Base-by-base conservation (phyloP, 345 rosid species). In the Eucalyptus microcorys region DNA sequence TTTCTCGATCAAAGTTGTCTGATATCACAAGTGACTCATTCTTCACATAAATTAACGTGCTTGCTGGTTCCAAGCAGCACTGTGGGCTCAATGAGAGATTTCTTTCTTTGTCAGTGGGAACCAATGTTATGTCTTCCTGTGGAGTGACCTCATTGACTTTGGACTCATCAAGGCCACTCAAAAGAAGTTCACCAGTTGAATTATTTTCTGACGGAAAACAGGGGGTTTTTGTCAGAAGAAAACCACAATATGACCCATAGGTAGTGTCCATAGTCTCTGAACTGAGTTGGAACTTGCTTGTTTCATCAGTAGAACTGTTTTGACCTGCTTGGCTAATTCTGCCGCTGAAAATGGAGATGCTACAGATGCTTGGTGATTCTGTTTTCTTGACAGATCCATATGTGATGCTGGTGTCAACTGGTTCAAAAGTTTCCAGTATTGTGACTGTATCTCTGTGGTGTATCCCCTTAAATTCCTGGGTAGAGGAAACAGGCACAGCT, bases 171-270 rank as follows among this genome's bases (percentile, higher is more conserved):
- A 92, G 92, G 91, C 94, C 97, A 48, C 95, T 86, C 89, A 95
- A 95, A 89, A 90, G 91, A 89, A 95, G 94, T 86, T 95, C 98
- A 57, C 94, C 98, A 87, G 93, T 95, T 85, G 92, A 90, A 90
- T 89, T 88, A 88, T 92, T 93, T 47, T 90, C 89, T n/a, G 61
- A 87, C 27, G 90, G 89, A 91, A 89, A 42, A 85, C 92, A 90
- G 59, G 14, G 71, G 26, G 71, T 88, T 87, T 88, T 91, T 85
- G 59, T 83, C 83, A 91, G 81, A 87, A 85, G 91, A 89, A 88
- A 71, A 55, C 87, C 91, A 88, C 86, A 86, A 87, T 68, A 79
- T 32, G 71, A 71, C 61, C 88, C 88, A 32, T 90, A 88, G 50
- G 90, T 85, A 87, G 87, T 91, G 85, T 88, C 90, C 68, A 68